Evolutionary conservation across 305 asterid genomes (phyloP).

Genomic region (Fraxinus baroniana): DNA sequence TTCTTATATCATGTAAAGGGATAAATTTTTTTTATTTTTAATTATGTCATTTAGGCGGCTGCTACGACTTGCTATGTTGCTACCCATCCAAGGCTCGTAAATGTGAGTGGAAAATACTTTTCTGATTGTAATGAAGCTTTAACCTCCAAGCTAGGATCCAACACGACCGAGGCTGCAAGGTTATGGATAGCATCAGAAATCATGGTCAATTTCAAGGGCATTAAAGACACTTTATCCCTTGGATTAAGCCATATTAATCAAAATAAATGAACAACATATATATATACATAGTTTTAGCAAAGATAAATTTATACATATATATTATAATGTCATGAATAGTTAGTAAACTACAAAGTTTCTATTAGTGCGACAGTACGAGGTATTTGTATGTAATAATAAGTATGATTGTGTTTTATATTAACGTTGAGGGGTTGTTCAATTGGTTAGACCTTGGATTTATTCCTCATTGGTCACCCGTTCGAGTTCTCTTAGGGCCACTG

Average conservation of each 20-base stretch:
- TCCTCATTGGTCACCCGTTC: too few relatives aligned
- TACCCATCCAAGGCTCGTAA: conserved; percentile 55
- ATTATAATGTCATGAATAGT: background rate
- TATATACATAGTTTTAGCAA: background rate
- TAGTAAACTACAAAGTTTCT: background rate
- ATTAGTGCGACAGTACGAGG: background rate
- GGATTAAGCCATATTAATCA: background rate
- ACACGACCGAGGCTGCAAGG: conserved; percentile 39
- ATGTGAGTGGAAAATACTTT: conserved; percentile 67
- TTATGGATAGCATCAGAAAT: conserved; percentile 75
- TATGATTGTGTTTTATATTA: background rate
- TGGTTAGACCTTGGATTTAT: too few relatives aligned
- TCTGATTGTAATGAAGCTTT: conserved; percentile 48
- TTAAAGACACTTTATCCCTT: conserved; percentile 1
- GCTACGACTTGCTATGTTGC: conserved; percentile 92
- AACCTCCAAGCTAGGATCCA: background rate
- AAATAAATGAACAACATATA: background rate
- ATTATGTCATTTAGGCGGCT: conserved; percentile 52
- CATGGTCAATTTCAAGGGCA: conserved; percentile 41
- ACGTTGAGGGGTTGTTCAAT: too few relatives aligned
- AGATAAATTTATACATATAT: background rate
- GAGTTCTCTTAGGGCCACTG: too few relatives aligned
- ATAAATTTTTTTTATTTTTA: too few relatives aligned
- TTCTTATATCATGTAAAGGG: too few relatives aligned
- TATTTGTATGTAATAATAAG: background rate